Evolutionary conservation across 2,329 filamentous ascomycete genomes (phyloP).

Genomic region (Penicillium sp.): DNA sequence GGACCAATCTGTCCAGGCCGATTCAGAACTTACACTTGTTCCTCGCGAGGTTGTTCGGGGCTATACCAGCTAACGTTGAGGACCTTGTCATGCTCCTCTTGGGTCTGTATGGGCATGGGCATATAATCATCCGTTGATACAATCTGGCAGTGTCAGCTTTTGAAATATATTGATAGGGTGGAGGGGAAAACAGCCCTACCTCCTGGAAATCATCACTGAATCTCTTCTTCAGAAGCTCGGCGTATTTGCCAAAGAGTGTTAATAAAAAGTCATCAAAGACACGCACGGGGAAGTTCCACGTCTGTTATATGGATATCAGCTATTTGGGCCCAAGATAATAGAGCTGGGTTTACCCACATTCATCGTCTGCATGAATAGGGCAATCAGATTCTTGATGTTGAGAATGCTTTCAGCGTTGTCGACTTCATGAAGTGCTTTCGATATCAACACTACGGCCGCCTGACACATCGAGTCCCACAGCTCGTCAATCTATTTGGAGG

Average conservation of each 20-base stretch:
- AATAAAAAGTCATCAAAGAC: constrained; percentile 80
- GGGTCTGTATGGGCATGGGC: constrained; percentile 93
- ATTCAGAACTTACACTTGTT: constrained; percentile 62
- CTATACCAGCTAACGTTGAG: constrained; percentile 95
- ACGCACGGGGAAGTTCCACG: constrained; percentile 83
- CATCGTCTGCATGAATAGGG: constrained; percentile 97
- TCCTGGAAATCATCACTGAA: constrained; percentile 97
- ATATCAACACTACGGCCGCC: constrained; percentile 76
- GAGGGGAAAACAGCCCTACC: constrained; percentile 44
- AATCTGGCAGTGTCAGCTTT: constrained; percentile 44
- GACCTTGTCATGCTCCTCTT: constrained; percentile 92
- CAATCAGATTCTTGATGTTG: constrained; percentile 92
- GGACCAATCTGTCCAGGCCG: background rate
- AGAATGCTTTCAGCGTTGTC: constrained; percentile 83
- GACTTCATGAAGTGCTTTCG: constrained; percentile 73
- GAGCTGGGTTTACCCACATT: constrained; percentile 57
- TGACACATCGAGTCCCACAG: constrained; percentile 98
- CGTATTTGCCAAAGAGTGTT: constrained; percentile 90
- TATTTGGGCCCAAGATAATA: background rate
- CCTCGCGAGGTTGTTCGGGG: constrained; percentile 71
- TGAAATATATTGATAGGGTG: background rate
- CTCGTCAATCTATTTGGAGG: constrained; percentile 71
- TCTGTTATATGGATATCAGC: constrained; percentile 48
- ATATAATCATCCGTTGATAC: constrained; percentile 97
- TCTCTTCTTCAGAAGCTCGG: constrained; percentile 79